A percentile compares a stretch with the other conserved stretches of the same genome.
phyloP scores from a whole-genome alignment of 2,329 filamentous ascomycete genomes.

The Monilinia aucupariae region DNA sequence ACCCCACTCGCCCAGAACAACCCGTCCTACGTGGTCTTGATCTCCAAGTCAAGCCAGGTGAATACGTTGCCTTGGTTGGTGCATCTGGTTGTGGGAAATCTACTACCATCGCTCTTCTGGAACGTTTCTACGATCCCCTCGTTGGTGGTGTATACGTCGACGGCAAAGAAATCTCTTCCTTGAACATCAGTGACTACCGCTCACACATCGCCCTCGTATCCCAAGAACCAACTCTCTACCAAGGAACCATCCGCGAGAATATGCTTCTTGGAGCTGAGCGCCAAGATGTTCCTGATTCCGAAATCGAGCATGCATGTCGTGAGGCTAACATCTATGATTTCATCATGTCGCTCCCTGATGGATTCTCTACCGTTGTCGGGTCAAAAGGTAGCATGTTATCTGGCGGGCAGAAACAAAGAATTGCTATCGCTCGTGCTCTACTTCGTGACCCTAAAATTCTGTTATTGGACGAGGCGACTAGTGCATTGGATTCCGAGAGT shows the following conservation, averaged over 20 bases:
- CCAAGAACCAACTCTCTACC: slow-evolving; percentile 92
- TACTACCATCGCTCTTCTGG: slow-evolving; percentile 84
- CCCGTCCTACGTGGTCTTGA: slow-evolving; percentile 85
- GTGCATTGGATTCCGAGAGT: slow-evolving; percentile 67
- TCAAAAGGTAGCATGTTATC: slow-evolving; percentile 80
- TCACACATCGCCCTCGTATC: slow-evolving; percentile 79
- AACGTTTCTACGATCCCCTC: slow-evolving; percentile 90
- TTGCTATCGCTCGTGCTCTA: slow-evolving; percentile 82
- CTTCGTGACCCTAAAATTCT: slow-evolving; percentile 87
- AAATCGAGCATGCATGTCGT: slow-evolving; percentile 71
- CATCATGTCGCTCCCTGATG: slow-evolving; percentile 78
- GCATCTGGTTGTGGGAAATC: slow-evolving; percentile 91
- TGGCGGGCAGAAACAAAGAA: slow-evolving; percentile 90
- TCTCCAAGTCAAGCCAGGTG: slow-evolving; percentile 66
- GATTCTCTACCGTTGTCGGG: slow-evolving; percentile 79
- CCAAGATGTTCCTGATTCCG: slow-evolving; percentile 64
- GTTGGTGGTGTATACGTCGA: slow-evolving; percentile 77
- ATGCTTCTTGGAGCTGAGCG: slow-evolving; percentile 71
- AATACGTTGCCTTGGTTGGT: slow-evolving; percentile 88
- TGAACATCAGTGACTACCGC: slow-evolving; percentile 85
- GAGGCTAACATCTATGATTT: slow-evolving; percentile 94
- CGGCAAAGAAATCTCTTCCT: slow-evolving; percentile 69
- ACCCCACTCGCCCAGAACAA: slow-evolving; percentile 84
- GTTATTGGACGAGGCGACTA: slow-evolving; percentile 76
- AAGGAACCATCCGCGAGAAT: slow-evolving; percentile 86